Evolutionary conservation across 1,284 basidiomycete genomes (phyloP), one percentile per base, ranked within the genome.

Genomic region (Ganoderma boninense): DNA sequence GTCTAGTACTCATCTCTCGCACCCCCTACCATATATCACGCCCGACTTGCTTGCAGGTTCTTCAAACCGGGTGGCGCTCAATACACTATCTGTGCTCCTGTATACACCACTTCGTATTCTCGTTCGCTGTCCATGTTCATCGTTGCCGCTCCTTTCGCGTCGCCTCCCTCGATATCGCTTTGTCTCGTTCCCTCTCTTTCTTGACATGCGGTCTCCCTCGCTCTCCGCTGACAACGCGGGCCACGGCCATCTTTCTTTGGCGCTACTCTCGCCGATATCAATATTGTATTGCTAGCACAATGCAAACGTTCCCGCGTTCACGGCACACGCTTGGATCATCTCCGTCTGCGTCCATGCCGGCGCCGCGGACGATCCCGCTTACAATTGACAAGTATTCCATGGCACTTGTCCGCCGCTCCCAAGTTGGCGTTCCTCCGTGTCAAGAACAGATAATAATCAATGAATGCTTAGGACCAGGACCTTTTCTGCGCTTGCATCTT

Each of bases 21-120:
- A 32, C 26, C 59, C 44, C 40, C 40, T 71, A 74, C 66, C 60
- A 52, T 69, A 74, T 72, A 43, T 59, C 65, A 64, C 71, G 72
- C 76, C 73, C 69, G 74, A 71, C 68, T 76, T 71, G 76, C 73
- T 73, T 71, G 76, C 73, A 71, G 75, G 76, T 69, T 73, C 68
- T 67, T 69, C 72, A 73, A 40, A 68, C 61, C 69, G 68, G 72
- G 73, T 69, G 67, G 67, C 66, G 56, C 68, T 63, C 62, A 46
- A 60, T 65, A 59, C 63, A 65, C 66, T n/a, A 62, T 65, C 54
- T 60, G 57, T 49, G 65, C 56, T 62, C 66, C 59, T 61, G 62
- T 66, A 69, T 62, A 66, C 63, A 44, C 63, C 57, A 26, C 26
- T 66, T 42, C 72, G 54, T 64, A 26, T 56, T 52, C 63, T 35